These are phyloP conservation scores for Metschnikowia noctiluminum DNA, from an alignment of 805 yeast species.

Conservation along the genomic window DNA sequence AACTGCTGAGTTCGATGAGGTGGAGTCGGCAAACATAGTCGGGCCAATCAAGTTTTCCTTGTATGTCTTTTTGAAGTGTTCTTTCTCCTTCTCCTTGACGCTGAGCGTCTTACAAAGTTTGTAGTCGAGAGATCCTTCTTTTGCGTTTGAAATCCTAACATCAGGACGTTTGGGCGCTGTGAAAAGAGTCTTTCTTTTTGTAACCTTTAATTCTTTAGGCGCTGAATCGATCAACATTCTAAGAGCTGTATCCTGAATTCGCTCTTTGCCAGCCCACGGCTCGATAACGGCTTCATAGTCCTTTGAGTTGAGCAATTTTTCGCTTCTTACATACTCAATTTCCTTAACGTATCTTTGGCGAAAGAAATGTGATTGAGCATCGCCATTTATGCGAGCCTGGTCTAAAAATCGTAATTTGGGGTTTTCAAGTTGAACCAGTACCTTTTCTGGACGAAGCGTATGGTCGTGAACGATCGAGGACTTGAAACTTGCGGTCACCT, in stretches of 20 bases:
- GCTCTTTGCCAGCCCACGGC: slow-evolving; percentile 17
- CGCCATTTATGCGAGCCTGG: slow-evolving; percentile 1
- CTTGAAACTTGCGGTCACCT: slow-evolving; percentile 17
- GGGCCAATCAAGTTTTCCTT: slow-evolving; percentile 64
- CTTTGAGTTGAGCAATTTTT: slow-evolving; percentile 12
- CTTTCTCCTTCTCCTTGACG: slow-evolving; percentile 29
- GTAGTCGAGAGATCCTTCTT: slow-evolving; percentile 66
- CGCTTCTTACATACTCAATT: slow-evolving; percentile 29
- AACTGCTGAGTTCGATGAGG: slow-evolving; percentile 41
- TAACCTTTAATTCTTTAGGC: slow-evolving; percentile 11
- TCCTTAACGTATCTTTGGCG: slow-evolving; percentile 16
- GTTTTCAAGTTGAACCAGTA: background rate
- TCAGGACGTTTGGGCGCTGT: slow-evolving; percentile 24
- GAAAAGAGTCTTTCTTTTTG: slow-evolving; percentile 14
- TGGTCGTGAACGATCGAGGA: slow-evolving; percentile 18
- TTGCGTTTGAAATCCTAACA: slow-evolving; percentile 54
- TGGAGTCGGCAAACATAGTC: slow-evolving; percentile 40
- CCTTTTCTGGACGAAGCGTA: too few relatives aligned
- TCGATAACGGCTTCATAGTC: slow-evolving; percentile 5
- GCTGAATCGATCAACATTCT: slow-evolving; percentile 17
- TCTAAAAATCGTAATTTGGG: background rate
- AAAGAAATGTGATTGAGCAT: slow-evolving; percentile 9
- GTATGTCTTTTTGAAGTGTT: slow-evolving; percentile 57
- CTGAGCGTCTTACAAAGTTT: slow-evolving; percentile 39
- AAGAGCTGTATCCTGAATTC: slow-evolving; percentile 10